Conservation (phyloP, 192 early-diverging fungal genomes). For the Chytriomyces sp. region DNA sequence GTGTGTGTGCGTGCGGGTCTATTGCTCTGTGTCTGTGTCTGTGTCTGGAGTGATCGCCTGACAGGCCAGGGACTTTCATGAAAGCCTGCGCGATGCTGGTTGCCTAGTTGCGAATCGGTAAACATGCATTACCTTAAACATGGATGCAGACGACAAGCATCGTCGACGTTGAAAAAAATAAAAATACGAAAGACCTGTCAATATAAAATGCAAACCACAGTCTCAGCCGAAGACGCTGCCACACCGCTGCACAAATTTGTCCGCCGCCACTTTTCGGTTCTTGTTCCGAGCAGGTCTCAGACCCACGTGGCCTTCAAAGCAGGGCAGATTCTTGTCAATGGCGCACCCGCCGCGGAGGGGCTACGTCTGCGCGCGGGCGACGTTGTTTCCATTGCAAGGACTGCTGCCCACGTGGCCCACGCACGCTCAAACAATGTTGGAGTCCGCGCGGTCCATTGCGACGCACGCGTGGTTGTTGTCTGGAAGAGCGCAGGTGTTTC, state of each 20-base stretch:
- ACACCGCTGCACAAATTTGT: slow-evolving; percentile 13
- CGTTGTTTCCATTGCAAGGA: not conserved
- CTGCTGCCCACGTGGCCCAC: not conserved
- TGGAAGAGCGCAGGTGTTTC: slow-evolving; percentile 21
- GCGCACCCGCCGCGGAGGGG: not conserved
- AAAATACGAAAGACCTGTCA: slow-evolving; percentile 1
- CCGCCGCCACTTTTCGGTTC: not conserved
- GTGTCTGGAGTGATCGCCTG: not conserved
- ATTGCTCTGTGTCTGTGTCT: too few species aligned
- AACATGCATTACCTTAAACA: not conserved
- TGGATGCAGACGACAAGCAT: not conserved
- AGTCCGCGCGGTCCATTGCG: not conserved
- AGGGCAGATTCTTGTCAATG: not conserved
- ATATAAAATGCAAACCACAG: not conserved
- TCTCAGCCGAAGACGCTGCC: not conserved
- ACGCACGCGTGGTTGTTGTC: not conserved
- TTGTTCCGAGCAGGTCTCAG: not conserved
- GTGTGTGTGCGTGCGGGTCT: too few species aligned
- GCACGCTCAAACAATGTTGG: not conserved
- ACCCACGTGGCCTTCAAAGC: not conserved
- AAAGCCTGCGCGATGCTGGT: not conserved
- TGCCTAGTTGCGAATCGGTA: not conserved
- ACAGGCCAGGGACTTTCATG: not conserved
- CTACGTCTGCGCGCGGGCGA: not conserved
- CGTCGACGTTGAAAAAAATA: not conserved